Conservation (phyloP, 345 rosid species). For the Citrus maxima region DNA sequence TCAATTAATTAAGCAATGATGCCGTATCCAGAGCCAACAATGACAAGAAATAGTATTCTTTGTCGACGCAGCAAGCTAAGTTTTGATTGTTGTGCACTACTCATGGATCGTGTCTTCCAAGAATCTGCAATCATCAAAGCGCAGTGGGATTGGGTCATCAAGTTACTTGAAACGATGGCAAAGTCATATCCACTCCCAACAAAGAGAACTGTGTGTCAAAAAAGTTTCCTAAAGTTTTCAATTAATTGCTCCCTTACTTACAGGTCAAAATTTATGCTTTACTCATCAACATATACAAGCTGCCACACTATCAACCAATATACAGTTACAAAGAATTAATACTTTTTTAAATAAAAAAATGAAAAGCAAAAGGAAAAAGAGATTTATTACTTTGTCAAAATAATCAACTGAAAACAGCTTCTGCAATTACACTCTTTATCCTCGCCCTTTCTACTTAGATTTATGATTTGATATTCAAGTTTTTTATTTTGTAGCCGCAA, state of each 20-base stretch:
- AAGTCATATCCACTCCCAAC: background rate
- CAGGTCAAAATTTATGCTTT: background rate
- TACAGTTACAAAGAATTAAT: background rate
- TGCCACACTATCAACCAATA: background rate
- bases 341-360: background rate
- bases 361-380: background rate
- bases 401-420: background rate
- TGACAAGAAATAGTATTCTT: too few relatives aligned
- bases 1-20: too few relatives aligned
- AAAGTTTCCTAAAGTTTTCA: background rate
- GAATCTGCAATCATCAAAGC: too few relatives aligned
- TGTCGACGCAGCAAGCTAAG: too few relatives aligned
- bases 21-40: too few relatives aligned
- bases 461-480: too few relatives aligned
- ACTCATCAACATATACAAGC: background rate
- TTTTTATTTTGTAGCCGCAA: background rate
- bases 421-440: background rate
- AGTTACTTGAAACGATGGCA: background rate
- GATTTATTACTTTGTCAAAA: background rate
- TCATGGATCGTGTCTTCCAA: too few relatives aligned
- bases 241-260: background rate
- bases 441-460: background rate
- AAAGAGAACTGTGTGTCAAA: background rate
- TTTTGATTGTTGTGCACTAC: too few relatives aligned
- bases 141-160: too few relatives aligned